Percentiles rank a stretch among this genome's conserved stretches.
phyloP scores from a whole-genome alignment of 2,329 filamentous ascomycete species.

The Teratosphaeria gauchensis region DNA sequence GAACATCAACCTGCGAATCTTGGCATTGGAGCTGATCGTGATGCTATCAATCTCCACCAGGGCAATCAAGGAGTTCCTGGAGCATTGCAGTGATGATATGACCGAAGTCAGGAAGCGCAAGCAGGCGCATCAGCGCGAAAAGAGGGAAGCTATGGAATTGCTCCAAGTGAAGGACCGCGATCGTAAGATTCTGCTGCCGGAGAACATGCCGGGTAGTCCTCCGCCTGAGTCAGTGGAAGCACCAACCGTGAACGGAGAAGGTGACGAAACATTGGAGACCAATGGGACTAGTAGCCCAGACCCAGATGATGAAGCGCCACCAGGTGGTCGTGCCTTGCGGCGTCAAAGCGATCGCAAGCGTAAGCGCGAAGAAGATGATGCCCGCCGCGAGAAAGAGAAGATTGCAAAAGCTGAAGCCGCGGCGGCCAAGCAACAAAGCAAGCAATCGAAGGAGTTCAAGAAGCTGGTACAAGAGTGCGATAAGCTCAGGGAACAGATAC shows the following conservation, averaged over 20 bases:
- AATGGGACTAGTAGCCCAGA: conserved; percentile 46
- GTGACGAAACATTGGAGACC: conserved; percentile 44
- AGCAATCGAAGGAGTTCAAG: conserved; percentile 76
- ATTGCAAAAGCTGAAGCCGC: conserved; percentile 44
- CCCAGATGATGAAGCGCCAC: conserved; percentile 58
- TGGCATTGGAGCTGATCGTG: conserved; percentile 74
- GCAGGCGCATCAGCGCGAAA: conserved; percentile 78
- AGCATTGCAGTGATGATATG: conserved; percentile 88
- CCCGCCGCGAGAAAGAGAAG: conserved; percentile 58
- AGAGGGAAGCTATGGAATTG: conserved; percentile 50
- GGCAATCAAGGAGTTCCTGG: conserved; percentile 76
- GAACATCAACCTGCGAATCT: conserved; percentile 73
- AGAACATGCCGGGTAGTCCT: conserved; percentile 59
- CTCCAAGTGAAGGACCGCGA: conserved; percentile 33
- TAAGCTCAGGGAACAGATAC: conserved; percentile 71
- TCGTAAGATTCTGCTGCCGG: conserved; percentile 57
- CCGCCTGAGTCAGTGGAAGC: conserved; percentile 34
- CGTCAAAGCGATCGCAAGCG: conserved; percentile 51
- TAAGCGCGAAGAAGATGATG: conserved; percentile 48
- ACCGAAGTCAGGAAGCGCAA: conserved; percentile 91
- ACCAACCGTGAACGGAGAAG: conserved; percentile 18
- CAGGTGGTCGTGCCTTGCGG: conserved; percentile 47
- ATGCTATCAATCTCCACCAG: conserved; percentile 80
- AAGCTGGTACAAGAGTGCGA: conserved; percentile 83
- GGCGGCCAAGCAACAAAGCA: conserved; percentile 50